phyloP scores from a whole-genome alignment of 192 early-diverging fungal species.

The Coemansia sp. region DNA sequence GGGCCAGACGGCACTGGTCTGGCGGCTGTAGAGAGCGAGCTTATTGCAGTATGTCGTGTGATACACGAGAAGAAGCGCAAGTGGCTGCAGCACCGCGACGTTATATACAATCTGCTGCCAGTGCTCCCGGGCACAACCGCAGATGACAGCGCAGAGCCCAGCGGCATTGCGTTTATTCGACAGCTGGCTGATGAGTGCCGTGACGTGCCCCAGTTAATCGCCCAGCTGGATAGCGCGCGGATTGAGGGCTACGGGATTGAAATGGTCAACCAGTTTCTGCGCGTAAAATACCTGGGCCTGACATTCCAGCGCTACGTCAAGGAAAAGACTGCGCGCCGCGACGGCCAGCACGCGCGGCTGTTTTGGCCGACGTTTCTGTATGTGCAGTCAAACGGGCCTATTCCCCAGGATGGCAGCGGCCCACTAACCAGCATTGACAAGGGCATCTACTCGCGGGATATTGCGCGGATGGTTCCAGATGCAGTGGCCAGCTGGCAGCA shows the following conservation, averaged over 20 bases:
- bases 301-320: constrained; percentile 43
- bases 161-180: constrained; percentile 14
- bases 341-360: neutral
- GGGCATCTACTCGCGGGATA: neutral
- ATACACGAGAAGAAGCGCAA: constrained; percentile 4
- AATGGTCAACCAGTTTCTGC: constrained; percentile 44
- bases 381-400: constrained; percentile 18
- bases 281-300: constrained; percentile 36
- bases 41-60: constrained; percentile 14
- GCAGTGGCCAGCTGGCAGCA: constrained; percentile 30
- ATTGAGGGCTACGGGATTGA: constrained; percentile 37
- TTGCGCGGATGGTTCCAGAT: constrained; percentile 6
- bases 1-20: constrained; percentile 5
- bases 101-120: constrained; percentile 39
- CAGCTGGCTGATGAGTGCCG: constrained; percentile 7
- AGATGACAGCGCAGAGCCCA: constrained; percentile 8
- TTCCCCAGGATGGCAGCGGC: constrained; percentile 1
- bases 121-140: constrained; percentile 13
- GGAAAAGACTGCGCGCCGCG: constrained; percentile 12
- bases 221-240: constrained; percentile 13
- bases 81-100: constrained; percentile 26
- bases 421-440: constrained; percentile 4
- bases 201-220: constrained; percentile 12
- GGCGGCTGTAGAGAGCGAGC: constrained; percentile 23
- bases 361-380: constrained; percentile 52